Conservation (phyloP, 2,329 filamentous ascomycete genomes). For the Fusarium annulatum region DNA sequence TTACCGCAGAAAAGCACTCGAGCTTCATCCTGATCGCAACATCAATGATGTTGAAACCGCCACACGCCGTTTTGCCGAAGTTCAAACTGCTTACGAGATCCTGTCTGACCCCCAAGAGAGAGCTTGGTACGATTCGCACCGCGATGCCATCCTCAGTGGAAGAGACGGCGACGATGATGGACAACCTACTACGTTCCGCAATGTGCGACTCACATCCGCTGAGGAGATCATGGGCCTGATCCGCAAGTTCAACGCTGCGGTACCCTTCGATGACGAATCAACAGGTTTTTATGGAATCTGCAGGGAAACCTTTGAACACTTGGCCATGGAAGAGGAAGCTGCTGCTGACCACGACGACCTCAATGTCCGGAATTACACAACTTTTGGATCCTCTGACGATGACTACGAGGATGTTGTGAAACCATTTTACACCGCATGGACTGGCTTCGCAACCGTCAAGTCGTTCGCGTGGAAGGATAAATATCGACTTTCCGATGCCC, state of each 20-base stretch:
- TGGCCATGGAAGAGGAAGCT: conserved; percentile 82
- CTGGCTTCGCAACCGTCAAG: conserved; percentile 84
- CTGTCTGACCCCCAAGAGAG: conserved; percentile 95
- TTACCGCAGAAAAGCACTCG: conserved; percentile 89
- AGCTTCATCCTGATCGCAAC: conserved; percentile 95
- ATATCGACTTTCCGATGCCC: conserved; percentile 85
- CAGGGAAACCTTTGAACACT: conserved; percentile 79
- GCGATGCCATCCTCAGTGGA: conserved; percentile 82
- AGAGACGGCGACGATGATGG: conserved; percentile 60
- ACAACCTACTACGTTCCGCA: conserved; percentile 70
- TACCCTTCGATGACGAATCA: conserved; percentile 83
- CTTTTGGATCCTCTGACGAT: conserved; percentile 83
- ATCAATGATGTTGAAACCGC: conserved; percentile 85
- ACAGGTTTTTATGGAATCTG: conserved; percentile 88
- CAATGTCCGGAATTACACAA: conserved; percentile 75
- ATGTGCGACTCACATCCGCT: conserved; percentile 80
- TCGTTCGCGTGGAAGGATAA: conserved; percentile 90
- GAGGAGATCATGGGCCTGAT: conserved; percentile 84
- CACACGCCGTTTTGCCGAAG: conserved; percentile 87
- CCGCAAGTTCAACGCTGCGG: conserved; percentile 79
- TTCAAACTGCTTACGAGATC: conserved; percentile 95
- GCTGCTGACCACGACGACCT: conserved; percentile 76
- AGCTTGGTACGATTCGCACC: conserved; percentile 97
- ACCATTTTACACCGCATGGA: conserved; percentile 85
- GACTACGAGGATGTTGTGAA: conserved; percentile 80